These are phyloP conservation scores for Dryas integrifolia DNA, from an alignment of 331 rosid species.

Conservation along the genomic window DNA sequence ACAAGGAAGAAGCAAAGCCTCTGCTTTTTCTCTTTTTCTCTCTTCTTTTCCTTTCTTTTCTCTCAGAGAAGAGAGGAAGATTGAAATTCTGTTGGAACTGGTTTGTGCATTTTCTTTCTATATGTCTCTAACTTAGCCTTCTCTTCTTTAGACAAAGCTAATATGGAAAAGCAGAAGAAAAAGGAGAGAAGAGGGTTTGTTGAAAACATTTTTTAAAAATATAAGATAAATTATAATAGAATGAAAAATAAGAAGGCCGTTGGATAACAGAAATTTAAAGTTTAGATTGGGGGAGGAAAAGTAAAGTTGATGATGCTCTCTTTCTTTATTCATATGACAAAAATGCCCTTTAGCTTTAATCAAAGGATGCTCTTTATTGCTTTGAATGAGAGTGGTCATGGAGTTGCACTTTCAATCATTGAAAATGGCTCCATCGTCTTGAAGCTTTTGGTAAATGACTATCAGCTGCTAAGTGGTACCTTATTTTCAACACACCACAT, in stretches of 20 bases:
- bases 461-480: background rate
- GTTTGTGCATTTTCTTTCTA: constrained; percentile 25
- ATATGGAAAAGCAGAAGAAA: constrained; percentile 33
- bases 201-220: constrained; percentile 26
- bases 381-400: constrained; percentile 52
- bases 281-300: constrained; percentile 43
- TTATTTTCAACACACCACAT: background rate
- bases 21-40: constrained; percentile 41
- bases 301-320: constrained; percentile 55
- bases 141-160: constrained; percentile 54
- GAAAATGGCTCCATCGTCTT: constrained; percentile 51
- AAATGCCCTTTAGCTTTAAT: constrained; percentile 85
- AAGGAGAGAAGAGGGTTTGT: constrained; percentile 32
- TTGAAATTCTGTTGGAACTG: constrained; percentile 42
- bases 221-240: constrained; percentile 10
- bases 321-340: constrained; percentile 55
- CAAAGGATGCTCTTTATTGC: constrained; percentile 59
- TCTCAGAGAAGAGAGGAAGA: constrained; percentile 39
- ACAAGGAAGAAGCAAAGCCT: constrained; percentile 66
- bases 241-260: constrained; percentile 48
- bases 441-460: constrained; percentile 33
- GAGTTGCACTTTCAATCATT: constrained; percentile 58
- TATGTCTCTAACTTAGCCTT: constrained; percentile 36
- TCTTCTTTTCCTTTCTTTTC: constrained; percentile 36
- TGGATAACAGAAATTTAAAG: constrained; percentile 79